phyloP scores from a whole-genome alignment of 768 basidiomycete species.

The Mycena albidolilacea region DNA sequence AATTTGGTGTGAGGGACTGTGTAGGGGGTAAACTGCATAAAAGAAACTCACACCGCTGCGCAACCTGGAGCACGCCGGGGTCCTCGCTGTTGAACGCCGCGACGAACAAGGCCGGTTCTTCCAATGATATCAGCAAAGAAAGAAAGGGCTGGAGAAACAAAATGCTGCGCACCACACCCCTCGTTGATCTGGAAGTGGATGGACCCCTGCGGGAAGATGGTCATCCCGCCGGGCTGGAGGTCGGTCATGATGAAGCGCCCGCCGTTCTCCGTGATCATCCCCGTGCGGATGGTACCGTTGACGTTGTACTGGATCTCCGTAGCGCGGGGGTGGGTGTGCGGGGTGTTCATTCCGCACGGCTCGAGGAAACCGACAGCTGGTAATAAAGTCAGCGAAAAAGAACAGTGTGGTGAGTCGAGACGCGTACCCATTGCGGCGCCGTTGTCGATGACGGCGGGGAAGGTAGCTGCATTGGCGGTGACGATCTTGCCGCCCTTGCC shows the following conservation, averaged over 20 bases:
- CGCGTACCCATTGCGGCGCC: slow-evolving; percentile 37
- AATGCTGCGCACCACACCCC: slow-evolving; percentile 31
- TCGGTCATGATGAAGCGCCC: slow-evolving; percentile 40
- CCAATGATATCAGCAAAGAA: background rate
- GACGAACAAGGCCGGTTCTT: slow-evolving; percentile 38
- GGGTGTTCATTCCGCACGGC: slow-evolving; percentile 37
- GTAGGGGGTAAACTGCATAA: background rate
- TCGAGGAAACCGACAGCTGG: slow-evolving; percentile 36
- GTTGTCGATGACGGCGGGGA: slow-evolving; percentile 39
- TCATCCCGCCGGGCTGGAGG: slow-evolving; percentile 31
- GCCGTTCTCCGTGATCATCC: slow-evolving; percentile 39
- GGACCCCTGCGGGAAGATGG: slow-evolving; percentile 38
- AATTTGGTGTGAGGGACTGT: background rate
- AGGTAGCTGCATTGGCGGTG: slow-evolving; percentile 33
- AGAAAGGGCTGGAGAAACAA: slow-evolving; percentile 32
- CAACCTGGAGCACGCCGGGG: slow-evolving; percentile 24
- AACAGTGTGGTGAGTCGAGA: no score
- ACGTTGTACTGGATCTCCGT: slow-evolving; percentile 41
- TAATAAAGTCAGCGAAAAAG: background rate
- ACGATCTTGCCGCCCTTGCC: slow-evolving; percentile 24
- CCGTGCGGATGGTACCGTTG: slow-evolving; percentile 41
- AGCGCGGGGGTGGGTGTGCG: slow-evolving; percentile 41
- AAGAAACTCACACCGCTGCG: slow-evolving; percentile 35
- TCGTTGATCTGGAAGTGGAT: slow-evolving; percentile 41
- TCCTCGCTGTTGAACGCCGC: slow-evolving; percentile 29